Evolutionary conservation across 441 rosid genomes (phyloP).

Genomic region (Populus hybrid): DNA sequence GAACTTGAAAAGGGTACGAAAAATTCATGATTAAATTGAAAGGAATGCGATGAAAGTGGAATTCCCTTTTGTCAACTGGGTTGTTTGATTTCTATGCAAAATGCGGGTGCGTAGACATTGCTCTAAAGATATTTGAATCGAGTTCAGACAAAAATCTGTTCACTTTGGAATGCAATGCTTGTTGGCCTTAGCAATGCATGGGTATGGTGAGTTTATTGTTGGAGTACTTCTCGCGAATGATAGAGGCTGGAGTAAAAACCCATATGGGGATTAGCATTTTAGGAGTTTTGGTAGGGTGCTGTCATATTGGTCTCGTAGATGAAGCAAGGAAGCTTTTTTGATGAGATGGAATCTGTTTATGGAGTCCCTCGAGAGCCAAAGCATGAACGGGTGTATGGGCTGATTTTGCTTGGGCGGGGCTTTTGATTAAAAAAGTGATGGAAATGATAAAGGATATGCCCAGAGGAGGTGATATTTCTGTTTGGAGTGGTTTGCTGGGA

Average conservation of each 20-base stretch:
- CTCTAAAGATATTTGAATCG: constrained; percentile 40
- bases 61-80: constrained; percentile 59
- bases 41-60: constrained; percentile 32
- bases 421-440: constrained; percentile 55
- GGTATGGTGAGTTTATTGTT: constrained; percentile 33
- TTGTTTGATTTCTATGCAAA: constrained; percentile 65
- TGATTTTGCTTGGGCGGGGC: constrained; percentile 67
- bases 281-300: constrained; percentile 66
- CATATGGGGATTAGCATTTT: constrained; percentile 56
- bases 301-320: constrained; percentile 60
- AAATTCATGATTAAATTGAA: constrained; percentile 39
- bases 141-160: constrained; percentile 39
- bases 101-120: constrained; percentile 52
- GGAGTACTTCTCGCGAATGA: constrained; percentile 48
- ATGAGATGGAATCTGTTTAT: constrained; percentile 45
- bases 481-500: constrained; percentile 72
- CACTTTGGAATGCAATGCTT: constrained; percentile 75
- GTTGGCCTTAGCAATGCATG: constrained; percentile 64
- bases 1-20: constrained; percentile 48
- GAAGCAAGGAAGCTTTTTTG: constrained; percentile 57
- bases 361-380: constrained; percentile 46
- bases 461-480: constrained; percentile 44
- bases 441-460: constrained; percentile 58
- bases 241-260: constrained; percentile 39
- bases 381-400: constrained; percentile 75